phyloP scores from a whole-genome alignment of 2,329 filamentous ascomycete genomes.

The Aureobasidium mangrovei region DNA sequence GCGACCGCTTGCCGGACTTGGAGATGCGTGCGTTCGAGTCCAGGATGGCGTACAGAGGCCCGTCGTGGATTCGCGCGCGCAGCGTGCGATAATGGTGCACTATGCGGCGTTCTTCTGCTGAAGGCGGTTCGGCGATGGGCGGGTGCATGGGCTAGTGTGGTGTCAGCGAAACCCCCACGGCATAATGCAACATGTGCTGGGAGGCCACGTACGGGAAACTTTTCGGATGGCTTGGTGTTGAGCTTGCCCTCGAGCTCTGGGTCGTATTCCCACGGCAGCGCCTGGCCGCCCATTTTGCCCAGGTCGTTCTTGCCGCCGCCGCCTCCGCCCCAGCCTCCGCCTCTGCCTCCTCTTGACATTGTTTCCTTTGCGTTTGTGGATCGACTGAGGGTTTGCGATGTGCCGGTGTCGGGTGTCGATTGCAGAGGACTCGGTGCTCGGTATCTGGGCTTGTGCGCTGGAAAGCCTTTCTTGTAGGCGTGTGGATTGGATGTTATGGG shows the following conservation, averaged over 20 bases:
- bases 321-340: slow-evolving; percentile 26
- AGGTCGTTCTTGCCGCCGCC: slow-evolving; percentile 27
- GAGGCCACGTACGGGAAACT: slow-evolving; percentile 31
- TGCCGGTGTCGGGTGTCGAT: not conserved
- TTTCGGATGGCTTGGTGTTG: slow-evolving; percentile 30
- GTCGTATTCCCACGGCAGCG: slow-evolving; percentile 35
- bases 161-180: not conserved
- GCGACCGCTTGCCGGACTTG: slow-evolving; percentile 20
- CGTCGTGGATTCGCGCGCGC: slow-evolving; percentile 49
- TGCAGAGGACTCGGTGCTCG: too few species aligned
- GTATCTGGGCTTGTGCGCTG: too few species aligned
- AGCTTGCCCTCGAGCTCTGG: slow-evolving; percentile 28
- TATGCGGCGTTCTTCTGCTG: slow-evolving; percentile 36
- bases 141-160: slow-evolving; percentile 21
- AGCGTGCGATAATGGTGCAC: slow-evolving; percentile 44
- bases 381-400: not conserved
- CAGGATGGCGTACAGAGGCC: slow-evolving; percentile 50
- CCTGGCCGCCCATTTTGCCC: slow-evolving; percentile 35
- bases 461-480: too few species aligned
- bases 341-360: slow-evolving; percentile 24
- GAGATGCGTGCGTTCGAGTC: slow-evolving; percentile 38
- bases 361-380: not conserved
- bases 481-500: too few species aligned
- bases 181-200: not conserved
- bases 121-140: slow-evolving; percentile 32